Evolutionary conservation across 257 asterid genomes (phyloP).

Genomic region (Forsythia viridissima): DNA sequence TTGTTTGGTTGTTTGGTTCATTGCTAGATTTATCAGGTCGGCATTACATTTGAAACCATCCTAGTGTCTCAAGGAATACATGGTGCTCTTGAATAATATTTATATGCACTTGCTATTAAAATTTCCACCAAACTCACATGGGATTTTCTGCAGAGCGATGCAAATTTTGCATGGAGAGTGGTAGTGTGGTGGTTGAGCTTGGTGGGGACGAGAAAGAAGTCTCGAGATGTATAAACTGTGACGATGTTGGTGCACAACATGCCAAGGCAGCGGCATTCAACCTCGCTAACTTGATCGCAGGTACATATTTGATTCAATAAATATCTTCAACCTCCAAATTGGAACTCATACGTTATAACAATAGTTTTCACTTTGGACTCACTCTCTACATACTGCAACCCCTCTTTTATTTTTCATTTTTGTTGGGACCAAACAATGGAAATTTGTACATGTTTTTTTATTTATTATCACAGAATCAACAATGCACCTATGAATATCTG

Average conservation of each 20-base stretch:
- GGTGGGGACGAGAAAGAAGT: slow-evolving; percentile 83
- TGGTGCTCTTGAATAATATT: not conserved
- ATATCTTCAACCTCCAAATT: not conserved
- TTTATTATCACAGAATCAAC: not conserved
- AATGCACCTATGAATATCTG: not conserved
- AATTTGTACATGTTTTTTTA: not conserved
- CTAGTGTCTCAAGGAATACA: not conserved
- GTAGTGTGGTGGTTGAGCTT: slow-evolving; percentile 75
- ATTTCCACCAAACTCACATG: not conserved
- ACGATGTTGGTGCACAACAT: slow-evolving; percentile 94
- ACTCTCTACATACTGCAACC: too few species aligned
- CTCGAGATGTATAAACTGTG: slow-evolving; percentile 85
- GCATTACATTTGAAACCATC: not conserved
- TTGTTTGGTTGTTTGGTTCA: too few species aligned
- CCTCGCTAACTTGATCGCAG: slow-evolving; percentile 99
- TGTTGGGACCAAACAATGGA: not conserved
- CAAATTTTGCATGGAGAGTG: slow-evolving; percentile 82
- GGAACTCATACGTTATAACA: not conserved
- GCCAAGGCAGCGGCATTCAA: slow-evolving; percentile 98
- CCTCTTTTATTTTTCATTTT: not conserved
- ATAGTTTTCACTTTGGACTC: not conserved
- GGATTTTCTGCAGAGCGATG: slow-evolving; percentile 63
- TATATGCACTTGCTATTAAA: not conserved
- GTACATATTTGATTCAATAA: slow-evolving; percentile 31
- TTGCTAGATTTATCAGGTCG: not conserved